Percentiles rank a stretch among this genome's conserved stretches.
phyloP scores from a whole-genome alignment of 306 rosid species.

The Parietaria judaica region DNA sequence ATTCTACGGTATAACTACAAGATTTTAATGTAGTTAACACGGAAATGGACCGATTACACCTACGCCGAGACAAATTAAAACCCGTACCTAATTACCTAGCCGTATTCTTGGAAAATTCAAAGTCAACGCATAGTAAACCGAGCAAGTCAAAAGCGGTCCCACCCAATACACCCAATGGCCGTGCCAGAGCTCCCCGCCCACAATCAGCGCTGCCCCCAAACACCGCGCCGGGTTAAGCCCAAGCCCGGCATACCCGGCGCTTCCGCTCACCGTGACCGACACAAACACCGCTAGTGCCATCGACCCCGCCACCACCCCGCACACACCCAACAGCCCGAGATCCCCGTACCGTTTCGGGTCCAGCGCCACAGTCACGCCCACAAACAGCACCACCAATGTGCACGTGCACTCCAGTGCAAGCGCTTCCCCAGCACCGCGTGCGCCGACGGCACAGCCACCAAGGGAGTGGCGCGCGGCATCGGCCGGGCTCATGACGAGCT shows the following conservation, averaged over 20 bases:
- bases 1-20: too few species aligned
- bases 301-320: constrained; percentile 44
- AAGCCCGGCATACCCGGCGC: constrained; percentile 48
- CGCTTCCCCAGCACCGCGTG: constrained; percentile 25
- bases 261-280: constrained; percentile 45
- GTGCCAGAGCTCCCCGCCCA: constrained; percentile 48
- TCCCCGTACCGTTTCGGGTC: constrained; percentile 46
- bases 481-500: constrained; percentile 33
- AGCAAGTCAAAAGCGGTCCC: constrained; percentile 65
- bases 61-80: too few species aligned
- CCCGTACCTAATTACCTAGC: constrained; percentile 21
- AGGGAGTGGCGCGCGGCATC: constrained; percentile 28
- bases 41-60: too few species aligned
- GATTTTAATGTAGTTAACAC: too few species aligned
- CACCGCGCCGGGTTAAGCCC: constrained; percentile 72
- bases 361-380: constrained; percentile 59
- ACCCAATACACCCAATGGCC: constrained; percentile 84
- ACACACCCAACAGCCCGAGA: constrained; percentile 48
- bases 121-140: constrained; percentile 36
- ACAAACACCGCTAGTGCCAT: constrained; percentile 58
- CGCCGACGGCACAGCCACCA: constrained; percentile 59
- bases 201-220: constrained; percentile 56
- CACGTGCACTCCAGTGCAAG: constrained; percentile 49
- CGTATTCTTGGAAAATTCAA: constrained; percentile 35
- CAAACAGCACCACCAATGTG: constrained; percentile 58